Evolutionary conservation across 2,329 filamentous ascomycete genomes (phyloP).

Genomic region (Fusarium redolens): DNA sequence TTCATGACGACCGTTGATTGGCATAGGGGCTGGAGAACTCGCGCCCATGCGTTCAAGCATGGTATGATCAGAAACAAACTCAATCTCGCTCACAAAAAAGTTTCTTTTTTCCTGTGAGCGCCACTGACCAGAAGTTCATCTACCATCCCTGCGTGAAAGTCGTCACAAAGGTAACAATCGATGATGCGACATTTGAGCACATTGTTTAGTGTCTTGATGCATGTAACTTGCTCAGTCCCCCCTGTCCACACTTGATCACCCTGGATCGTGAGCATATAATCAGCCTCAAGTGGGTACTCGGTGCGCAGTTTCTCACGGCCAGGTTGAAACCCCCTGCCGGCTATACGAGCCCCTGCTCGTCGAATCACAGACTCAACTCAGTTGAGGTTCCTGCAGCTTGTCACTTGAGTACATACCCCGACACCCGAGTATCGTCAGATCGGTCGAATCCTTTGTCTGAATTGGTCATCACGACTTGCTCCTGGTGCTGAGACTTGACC

Average conservation of each 20-base stretch:
- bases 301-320: not conserved
- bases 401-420: not conserved
- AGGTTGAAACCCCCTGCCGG: not conserved
- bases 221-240: not conserved
- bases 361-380: not conserved
- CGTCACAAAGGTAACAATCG: not conserved
- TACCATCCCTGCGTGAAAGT: not conserved
- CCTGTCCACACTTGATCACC: not conserved
- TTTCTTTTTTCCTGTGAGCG: not conserved
- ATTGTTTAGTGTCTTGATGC: not conserved
- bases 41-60: too few relatives aligned
- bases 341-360: not conserved
- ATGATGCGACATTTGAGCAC: not conserved
- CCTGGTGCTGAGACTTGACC: not conserved
- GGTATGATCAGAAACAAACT: not conserved
- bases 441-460: not conserved
- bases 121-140: too few relatives aligned
- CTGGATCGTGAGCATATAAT: not conserved
- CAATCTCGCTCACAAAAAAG: conserved; percentile 4
- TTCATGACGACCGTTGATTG: not conserved
- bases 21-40: not conserved
- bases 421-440: not conserved
- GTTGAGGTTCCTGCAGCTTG: not conserved
- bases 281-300: not conserved
- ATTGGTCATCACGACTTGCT: not conserved